These are phyloP conservation scores for Globisporangium yorkense DNA, from an alignment of 352 stramenopile species.

Conservation along the genomic window DNA sequence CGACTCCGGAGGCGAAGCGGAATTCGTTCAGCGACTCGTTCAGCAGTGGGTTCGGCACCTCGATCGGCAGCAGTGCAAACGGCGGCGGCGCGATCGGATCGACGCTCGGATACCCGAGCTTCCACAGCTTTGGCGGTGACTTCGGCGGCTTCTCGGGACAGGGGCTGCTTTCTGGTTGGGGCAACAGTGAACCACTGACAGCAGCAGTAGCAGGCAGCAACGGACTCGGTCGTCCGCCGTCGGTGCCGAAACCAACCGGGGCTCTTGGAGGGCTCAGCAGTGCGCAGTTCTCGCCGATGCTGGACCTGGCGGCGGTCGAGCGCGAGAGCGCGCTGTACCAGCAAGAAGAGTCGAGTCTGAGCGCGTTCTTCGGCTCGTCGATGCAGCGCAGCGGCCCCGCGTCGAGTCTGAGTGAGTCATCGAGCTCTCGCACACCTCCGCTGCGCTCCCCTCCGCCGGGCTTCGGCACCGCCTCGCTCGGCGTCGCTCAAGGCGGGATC, in stretches of 20 bases:
- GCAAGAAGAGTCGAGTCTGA: conserved; percentile 69
- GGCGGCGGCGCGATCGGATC: conserved; percentile 21
- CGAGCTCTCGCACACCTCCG: conserved; percentile 20
- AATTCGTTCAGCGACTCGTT: conserved; percentile 9
- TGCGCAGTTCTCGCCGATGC: conserved; percentile 40
- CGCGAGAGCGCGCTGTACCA: conserved; percentile 62
- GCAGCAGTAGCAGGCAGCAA: conserved; percentile 10
- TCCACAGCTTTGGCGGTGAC: conserved; percentile 53
- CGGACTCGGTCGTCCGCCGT: conserved; percentile 8
- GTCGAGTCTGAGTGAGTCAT: conserved; percentile 14
- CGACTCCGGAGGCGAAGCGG: conserved; percentile 11
- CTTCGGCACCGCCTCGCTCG: conserved; percentile 9
- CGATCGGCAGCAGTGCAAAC: neutral
- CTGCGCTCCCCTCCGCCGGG: conserved; percentile 22
- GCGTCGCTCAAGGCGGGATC: neutral
- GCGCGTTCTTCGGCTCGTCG: conserved; percentile 43
- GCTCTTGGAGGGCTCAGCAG: conserved; percentile 1
- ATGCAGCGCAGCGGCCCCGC: conserved; percentile 6
- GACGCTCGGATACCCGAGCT: conserved; percentile 54
- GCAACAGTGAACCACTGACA: conserved; percentile 16
- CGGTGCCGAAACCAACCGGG: conserved; percentile 4
- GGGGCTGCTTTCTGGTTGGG: conserved; percentile 44
- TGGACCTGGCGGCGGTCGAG: conserved; percentile 67
- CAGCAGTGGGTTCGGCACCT: conserved; percentile 11
- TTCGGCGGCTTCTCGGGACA: conserved; percentile 34